Percentiles rank a stretch among this genome's conserved stretches.
These are phyloP conservation scores for Amylocystis lapponica DNA, from an alignment of 768 basidiomycete genomes.

Conservation along the genomic window DNA sequence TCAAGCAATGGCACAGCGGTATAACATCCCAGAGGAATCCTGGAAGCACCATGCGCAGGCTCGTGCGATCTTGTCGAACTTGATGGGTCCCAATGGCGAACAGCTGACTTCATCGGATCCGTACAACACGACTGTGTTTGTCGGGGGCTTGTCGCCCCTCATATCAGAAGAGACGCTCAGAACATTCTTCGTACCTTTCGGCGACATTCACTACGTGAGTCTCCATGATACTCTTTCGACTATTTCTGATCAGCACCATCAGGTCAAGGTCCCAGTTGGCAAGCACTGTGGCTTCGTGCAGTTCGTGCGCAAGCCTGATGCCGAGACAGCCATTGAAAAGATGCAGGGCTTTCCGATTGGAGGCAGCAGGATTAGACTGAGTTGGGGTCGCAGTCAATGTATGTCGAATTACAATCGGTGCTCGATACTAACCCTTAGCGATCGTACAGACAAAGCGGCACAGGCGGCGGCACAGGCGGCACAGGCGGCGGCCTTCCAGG, in stretches of 20 bases:
- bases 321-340: conserved; percentile 88
- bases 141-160: conserved; percentile 82
- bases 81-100: conserved; percentile 84
- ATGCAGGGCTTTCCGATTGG: conserved; percentile 97
- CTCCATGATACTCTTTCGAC: conserved; percentile 7
- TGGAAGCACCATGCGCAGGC: conserved; percentile 85
- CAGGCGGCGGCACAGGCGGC: conserved; percentile 81
- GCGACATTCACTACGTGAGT: conserved; percentile 86
- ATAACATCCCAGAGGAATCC: conserved; percentile 64
- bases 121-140: conserved; percentile 96
- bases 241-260: conserved; percentile 5
- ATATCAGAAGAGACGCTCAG: conserved; percentile 89
- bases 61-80: conserved; percentile 72
- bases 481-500: conserved; percentile 66
- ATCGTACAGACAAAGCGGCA: conserved; percentile 71
- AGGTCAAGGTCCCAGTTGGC: conserved; percentile 96
- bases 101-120: conserved; percentile 86
- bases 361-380: conserved; percentile 83
- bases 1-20: conserved; percentile 39
- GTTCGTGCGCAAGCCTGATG: conserved; percentile 87
- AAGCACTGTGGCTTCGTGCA: conserved; percentile 97
- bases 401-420: conserved; percentile 19
- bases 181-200: conserved; percentile 90
- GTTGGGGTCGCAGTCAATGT: conserved; percentile 96
- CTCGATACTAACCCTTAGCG: no score